Conservation (phyloP, 805 yeast genomes). For the Lachancea meyersii region DNA sequence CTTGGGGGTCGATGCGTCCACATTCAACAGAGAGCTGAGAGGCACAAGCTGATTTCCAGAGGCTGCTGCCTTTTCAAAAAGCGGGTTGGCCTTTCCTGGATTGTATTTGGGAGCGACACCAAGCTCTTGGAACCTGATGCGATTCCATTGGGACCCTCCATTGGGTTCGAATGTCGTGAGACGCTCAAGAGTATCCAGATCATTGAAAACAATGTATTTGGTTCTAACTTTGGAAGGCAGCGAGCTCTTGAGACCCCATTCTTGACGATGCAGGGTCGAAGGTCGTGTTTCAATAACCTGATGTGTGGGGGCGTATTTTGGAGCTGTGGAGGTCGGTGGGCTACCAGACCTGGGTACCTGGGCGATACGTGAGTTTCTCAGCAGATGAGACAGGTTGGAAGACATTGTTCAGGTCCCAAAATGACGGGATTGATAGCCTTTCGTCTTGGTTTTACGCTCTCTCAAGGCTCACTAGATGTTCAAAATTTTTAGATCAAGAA, state of each 20-base stretch:
- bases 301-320: conserved; percentile 49
- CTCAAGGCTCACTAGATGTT: neutral
- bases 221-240: conserved; percentile 57
- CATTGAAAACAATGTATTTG: conserved; percentile 56
- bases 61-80: conserved; percentile 25
- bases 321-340: conserved; percentile 13
- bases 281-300: conserved; percentile 68
- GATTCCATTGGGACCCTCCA: conserved; percentile 50
- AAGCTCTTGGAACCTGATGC: conserved; percentile 62
- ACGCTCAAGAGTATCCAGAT: conserved; percentile 59
- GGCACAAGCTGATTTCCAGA: conserved; percentile 18
- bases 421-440: too few relatives aligned
- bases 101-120: conserved; percentile 39
- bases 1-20: conserved; percentile 14
- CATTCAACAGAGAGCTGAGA: conserved; percentile 17
- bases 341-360: conserved; percentile 31
- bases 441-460: neutral
- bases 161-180: conserved; percentile 67
- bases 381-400: conserved; percentile 18
- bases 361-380: conserved; percentile 32
- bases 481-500: neutral
- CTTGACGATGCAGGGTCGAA: conserved; percentile 54
- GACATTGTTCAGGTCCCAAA: conserved; percentile 7
- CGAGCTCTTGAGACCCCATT: conserved; percentile 70
- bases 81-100: conserved; percentile 31